These are phyloP conservation scores for Stagonosporopsis tanaceti DNA, from an alignment of 2,329 filamentous ascomycete species.

Conservation along the genomic window DNA sequence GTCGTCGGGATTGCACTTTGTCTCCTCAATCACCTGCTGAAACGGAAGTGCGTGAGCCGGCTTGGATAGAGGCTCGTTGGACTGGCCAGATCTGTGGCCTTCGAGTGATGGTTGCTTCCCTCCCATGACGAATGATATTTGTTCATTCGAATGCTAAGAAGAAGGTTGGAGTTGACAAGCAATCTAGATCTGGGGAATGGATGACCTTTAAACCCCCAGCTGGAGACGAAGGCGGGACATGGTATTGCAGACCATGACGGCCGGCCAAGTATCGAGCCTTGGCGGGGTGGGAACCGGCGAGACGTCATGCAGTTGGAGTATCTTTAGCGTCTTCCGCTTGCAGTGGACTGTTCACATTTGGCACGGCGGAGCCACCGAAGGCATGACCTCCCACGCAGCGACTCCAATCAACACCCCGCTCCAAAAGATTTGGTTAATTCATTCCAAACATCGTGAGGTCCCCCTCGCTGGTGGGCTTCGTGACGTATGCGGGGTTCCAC, in stretches of 20 bases:
- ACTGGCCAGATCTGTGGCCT: slow-evolving; percentile 55
- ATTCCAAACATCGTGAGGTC: not conserved
- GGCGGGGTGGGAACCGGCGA: slow-evolving; percentile 32
- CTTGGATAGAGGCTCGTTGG: slow-evolving; percentile 62
- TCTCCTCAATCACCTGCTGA: slow-evolving; percentile 62
- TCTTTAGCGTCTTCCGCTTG: slow-evolving; percentile 20
- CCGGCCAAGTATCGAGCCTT: slow-evolving; percentile 45
- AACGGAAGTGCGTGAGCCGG: slow-evolving; percentile 70
- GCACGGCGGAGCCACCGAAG: slow-evolving; percentile 15
- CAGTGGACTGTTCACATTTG: slow-evolving; percentile 16
- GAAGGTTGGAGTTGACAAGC: slow-evolving; percentile 38
- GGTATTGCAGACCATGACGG: slow-evolving; percentile 25
- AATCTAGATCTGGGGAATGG: slow-evolving; percentile 40
- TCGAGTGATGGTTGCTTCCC: slow-evolving; percentile 48
- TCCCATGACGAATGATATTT: slow-evolving; percentile 44
- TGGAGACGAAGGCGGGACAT: slow-evolving; percentile 31
- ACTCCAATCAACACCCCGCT: not conserved
- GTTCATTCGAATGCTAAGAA: slow-evolving; percentile 32
- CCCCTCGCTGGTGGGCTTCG: not conserved
- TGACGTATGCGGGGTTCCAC: slow-evolving; percentile 27
- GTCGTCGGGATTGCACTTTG: slow-evolving; percentile 70
- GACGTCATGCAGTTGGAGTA: slow-evolving; percentile 36
- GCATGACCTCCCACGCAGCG: not conserved
- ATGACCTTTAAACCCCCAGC: slow-evolving; percentile 40
- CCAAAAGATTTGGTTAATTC: not conserved